These are phyloP conservation scores for Scenedesmus sp. DNA, from an alignment of 163 green algal genomes.

Conservation along the genomic window DNA sequence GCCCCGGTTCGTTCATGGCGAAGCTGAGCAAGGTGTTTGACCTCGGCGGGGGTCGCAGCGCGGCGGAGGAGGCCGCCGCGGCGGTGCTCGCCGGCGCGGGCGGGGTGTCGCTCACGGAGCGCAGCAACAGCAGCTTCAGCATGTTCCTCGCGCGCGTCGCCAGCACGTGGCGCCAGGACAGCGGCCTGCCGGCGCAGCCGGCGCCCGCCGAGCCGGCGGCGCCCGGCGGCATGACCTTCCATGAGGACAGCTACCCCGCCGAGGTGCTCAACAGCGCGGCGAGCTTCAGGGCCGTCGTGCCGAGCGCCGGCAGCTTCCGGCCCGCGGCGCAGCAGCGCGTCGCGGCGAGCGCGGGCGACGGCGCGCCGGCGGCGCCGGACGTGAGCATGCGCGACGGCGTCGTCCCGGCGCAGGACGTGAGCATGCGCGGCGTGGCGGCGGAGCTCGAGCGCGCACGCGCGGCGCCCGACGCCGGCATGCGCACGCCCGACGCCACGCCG, in stretches of 20 bases:
- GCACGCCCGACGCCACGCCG: no score
- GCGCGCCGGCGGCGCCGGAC: no score
- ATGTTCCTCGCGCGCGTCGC: slow-evolving; percentile 24
- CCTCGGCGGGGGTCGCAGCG: neutral
- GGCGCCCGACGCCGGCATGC: no score
- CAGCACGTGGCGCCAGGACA: slow-evolving; percentile 7
- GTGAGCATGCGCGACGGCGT: no score
- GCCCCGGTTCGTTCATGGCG: slow-evolving; percentile 22
- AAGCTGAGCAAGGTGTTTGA: slow-evolving; percentile 7
- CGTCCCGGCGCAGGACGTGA: no score
- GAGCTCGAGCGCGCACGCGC: no score
- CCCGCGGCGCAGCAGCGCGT: neutral
- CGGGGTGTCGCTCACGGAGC: neutral
- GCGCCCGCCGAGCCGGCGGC: no score
- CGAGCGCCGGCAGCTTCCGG: slow-evolving; percentile 7
- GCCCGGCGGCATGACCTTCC: no score
- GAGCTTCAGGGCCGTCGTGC: no score
- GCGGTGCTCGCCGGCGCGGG: neutral
- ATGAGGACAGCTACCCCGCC: slow-evolving; percentile 5
- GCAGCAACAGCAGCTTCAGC: slow-evolving; percentile 46
- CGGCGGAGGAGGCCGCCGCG: slow-evolving; percentile 7
- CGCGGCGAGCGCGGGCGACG: neutral
- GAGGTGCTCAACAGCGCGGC: neutral
- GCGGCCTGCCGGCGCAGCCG: slow-evolving; percentile 6
- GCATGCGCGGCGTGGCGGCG: no score